phyloP scores from a whole-genome alignment of 2,329 filamentous ascomycete genomes.

The Calonectria hawksworthii region DNA sequence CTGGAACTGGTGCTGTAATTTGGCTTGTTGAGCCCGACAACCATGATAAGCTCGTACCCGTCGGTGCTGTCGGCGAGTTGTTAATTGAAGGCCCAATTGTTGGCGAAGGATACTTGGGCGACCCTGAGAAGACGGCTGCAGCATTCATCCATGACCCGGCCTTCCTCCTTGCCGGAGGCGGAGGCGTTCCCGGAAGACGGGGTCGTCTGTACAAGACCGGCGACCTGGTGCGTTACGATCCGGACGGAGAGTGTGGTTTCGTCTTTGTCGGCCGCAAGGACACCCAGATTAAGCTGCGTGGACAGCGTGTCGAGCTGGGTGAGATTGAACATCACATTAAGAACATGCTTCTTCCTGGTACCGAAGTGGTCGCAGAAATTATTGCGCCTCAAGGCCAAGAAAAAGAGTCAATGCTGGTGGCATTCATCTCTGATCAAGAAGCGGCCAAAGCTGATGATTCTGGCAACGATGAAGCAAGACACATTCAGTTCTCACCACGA shows the following conservation, averaged over 20 bases:
- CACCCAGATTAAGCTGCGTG: conserved; percentile 76
- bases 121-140: conserved; percentile 68
- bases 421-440: conserved; percentile 42
- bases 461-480: conserved; percentile 27
- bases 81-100: conserved; percentile 72
- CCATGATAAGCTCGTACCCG: conserved; percentile 60
- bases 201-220: conserved; percentile 71
- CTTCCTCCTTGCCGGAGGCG: conserved; percentile 62
- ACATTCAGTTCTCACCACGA: conserved; percentile 39
- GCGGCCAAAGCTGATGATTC: conserved; percentile 12
- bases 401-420: conserved; percentile 45
- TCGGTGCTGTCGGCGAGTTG: conserved; percentile 67
- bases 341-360: conserved; percentile 54
- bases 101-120: conserved; percentile 72
- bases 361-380: conserved; percentile 63
- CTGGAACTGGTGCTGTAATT: conserved; percentile 61
- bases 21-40: conserved; percentile 67
- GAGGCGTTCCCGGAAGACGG: conserved; percentile 51
- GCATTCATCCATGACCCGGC: conserved; percentile 69
- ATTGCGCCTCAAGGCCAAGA: conserved; percentile 56
- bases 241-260: conserved; percentile 67
- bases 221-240: conserved; percentile 68
- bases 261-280: conserved; percentile 75
- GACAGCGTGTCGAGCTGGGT: conserved; percentile 73
- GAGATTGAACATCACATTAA: conserved; percentile 66